A percentile compares a stretch with the other conserved stretches of the same genome.
Evolutionary conservation across 768 basidiomycete genomes (phyloP).

Genomic region (Termitomyces heimii): DNA sequence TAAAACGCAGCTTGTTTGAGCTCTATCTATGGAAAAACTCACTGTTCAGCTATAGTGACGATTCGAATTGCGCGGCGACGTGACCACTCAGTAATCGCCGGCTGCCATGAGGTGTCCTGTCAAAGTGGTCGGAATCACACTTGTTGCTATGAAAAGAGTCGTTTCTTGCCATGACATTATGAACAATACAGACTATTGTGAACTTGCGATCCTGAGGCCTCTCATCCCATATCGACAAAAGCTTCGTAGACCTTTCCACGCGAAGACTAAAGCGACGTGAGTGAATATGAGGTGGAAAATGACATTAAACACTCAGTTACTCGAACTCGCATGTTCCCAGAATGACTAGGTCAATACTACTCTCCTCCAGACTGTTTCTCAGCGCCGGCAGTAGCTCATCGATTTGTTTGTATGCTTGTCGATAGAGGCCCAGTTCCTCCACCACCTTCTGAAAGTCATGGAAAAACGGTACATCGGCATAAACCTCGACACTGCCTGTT

Average conservation of each 20-base stretch:
- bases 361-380: slow-evolving; percentile 12
- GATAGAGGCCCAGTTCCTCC: slow-evolving; percentile 24
- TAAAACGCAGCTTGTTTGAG: neutral
- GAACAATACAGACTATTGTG: no score
- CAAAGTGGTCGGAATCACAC: neutral
- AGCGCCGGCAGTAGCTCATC: slow-evolving; percentile 23
- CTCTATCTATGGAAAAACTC: slow-evolving; percentile 4
- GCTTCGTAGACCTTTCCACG: no score
- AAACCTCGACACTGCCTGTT: slow-evolving; percentile 22
- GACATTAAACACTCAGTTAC: slow-evolving; percentile 14
- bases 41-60: slow-evolving; percentile 34
- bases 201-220: no score
- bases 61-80: slow-evolving; percentile 32
- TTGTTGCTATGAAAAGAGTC: no score
- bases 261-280: no score
- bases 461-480: slow-evolving; percentile 23
- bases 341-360: slow-evolving; percentile 30
- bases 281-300: neutral
- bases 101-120: slow-evolving; percentile 24
- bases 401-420: slow-evolving; percentile 17
- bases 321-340: slow-evolving; percentile 42
- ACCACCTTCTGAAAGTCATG: slow-evolving; percentile 27
- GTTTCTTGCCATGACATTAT: no score
- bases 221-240: no score
- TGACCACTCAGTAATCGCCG: slow-evolving; percentile 30